phyloP scores from a whole-genome alignment of 1,139 yeast genomes.

The Suhomyces bokatorum region DNA sequence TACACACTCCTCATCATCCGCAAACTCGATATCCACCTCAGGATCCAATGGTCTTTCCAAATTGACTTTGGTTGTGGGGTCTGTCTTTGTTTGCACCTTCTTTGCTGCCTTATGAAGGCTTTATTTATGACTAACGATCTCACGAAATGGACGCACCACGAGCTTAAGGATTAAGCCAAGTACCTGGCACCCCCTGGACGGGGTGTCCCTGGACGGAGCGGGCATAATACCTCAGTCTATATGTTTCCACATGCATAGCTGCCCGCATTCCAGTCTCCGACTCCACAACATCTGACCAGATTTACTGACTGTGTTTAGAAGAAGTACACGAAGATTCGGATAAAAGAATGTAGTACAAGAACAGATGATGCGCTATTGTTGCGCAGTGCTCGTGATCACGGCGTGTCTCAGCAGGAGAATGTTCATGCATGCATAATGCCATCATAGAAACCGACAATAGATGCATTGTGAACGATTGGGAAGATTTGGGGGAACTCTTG shows the following conservation, averaged over 20 bases:
- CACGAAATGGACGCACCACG: conserved; percentile 10
- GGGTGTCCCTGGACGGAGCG: neutral
- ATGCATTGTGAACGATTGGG: neutral
- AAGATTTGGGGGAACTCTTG: neutral
- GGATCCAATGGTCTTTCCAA: conserved; percentile 10
- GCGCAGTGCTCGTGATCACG: neutral
- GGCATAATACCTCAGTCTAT: neutral
- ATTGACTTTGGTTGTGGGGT: conserved; percentile 8
- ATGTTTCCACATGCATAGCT: too few species aligned
- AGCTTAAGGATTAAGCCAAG: neutral
- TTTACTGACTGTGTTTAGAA: neutral
- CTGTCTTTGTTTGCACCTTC: conserved; percentile 12
- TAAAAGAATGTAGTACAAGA: neutral
- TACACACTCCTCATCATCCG: conserved; percentile 8
- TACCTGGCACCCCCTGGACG: neutral
- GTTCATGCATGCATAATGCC: neutral
- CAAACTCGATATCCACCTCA: conserved; percentile 3
- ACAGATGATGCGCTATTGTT: neutral
- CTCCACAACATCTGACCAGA: neutral
- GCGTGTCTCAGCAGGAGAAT: neutral
- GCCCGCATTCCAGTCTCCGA: neutral
- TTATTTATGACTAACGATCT: conserved; percentile 5
- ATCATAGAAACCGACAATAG: neutral
- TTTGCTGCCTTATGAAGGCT: conserved; percentile 13
- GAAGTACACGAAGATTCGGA: too few species aligned